Base-by-base conservation (phyloP, 1,284 basidiomycete genomes). In the Mycosarcoma maydis region DNA sequence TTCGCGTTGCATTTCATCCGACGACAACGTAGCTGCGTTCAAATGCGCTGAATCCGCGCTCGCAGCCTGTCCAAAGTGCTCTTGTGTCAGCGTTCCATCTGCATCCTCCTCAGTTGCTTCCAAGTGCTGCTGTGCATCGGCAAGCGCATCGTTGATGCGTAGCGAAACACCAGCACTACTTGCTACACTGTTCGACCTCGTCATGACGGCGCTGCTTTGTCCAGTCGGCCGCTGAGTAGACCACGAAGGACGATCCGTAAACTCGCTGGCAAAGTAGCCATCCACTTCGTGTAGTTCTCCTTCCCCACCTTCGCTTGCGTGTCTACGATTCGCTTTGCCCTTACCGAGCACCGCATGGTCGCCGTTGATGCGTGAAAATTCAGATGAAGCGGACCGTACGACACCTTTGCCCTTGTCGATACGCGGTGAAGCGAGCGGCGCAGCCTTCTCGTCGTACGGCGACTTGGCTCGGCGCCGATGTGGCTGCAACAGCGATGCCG, bases 331-430 rank as follows among this genome's bases (percentile, higher is more conserved):
- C 6, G 29, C 41, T 22, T 9, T 16, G 39, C 46, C 9, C 26
- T 19, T n/a, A 7, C 23, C 17, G 3, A n/a, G n/a, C n/a, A n/a
- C n/a, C n/a, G 27, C 27, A 7, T 29, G 27, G 13, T 42, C 26
- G 22, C 50, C 50, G n/a, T 48, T 49, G 13, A 23, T 6, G 6
- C 26, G 29, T 7, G 43, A 30, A 9, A 55, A 37, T 20, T 59
- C 56, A 26, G 42, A 38, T 4, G 66, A 69, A 13, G 66, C 54
- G 8, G 49, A 54, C 11, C 68, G 45, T 2, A 71, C 51, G 8
- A 71, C 68, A 6, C 62, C 68, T 23, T 71, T 71, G 19, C 68
- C 68, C 49, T 71, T 71, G 51, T 71, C 62, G 22, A 59, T 38
- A 37, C 58, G 49, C 14, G 68, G 68, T 30, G 68, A 71, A 3